Evolutionary conservation across 768 basidiomycete species (phyloP).

Genomic region (Paxillus involutus): DNA sequence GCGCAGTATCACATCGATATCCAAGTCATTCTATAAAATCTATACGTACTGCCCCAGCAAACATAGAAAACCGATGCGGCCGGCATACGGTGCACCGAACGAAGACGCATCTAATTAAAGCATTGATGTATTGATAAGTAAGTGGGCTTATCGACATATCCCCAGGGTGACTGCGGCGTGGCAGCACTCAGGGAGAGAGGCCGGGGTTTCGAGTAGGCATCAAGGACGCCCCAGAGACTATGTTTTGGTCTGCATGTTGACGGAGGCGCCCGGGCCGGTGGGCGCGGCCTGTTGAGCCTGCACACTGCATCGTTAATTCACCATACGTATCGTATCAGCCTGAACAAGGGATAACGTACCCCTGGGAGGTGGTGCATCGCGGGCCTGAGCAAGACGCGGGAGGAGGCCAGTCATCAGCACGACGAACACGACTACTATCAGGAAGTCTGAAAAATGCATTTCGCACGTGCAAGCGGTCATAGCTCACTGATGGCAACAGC

Average conservation of each 20-base stretch:
- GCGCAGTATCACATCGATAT: no score
- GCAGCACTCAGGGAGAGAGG: not conserved
- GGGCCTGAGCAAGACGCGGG: not conserved
- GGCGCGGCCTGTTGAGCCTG: not conserved
- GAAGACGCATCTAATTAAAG: not conserved
- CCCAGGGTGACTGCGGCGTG: no score
- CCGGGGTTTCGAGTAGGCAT: not conserved
- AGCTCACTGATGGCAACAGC: slow-evolving; percentile 5
- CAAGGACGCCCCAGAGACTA: not conserved
- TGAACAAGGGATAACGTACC: not conserved
- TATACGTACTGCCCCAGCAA: no score
- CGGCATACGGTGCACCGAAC: not conserved
- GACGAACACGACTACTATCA: not conserved
- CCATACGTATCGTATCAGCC: not conserved
- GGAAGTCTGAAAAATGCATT: not conserved
- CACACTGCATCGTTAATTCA: not conserved
- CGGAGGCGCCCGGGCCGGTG: not conserved
- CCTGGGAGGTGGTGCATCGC: not conserved
- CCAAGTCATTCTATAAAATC: no score
- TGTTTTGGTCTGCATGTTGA: not conserved
- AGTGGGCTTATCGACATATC: no score
- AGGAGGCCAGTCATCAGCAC: not conserved
- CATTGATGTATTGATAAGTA: no score
- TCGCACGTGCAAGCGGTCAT: not conserved
- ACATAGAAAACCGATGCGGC: no score